Evolutionary conservation across 352 stramenopile genomes (phyloP).

Genomic region (Blastocystis sp.): DNA sequence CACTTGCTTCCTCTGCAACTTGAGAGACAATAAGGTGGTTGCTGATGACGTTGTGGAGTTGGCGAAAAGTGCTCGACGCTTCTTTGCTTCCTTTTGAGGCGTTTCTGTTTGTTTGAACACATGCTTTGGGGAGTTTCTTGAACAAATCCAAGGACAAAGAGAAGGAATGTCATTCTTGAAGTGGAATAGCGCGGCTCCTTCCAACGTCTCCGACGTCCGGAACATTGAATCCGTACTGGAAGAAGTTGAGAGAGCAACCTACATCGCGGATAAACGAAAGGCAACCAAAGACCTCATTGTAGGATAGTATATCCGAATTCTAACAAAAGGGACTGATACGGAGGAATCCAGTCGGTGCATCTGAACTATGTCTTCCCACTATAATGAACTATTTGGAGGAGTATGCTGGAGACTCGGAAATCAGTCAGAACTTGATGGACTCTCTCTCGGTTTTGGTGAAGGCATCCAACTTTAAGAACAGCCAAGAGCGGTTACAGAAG

Average conservation of each 20-base stretch:
- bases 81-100: not conserved
- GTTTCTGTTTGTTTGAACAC: not conserved
- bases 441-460: slow-evolving; percentile 27
- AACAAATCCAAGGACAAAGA: no score
- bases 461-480: not conserved
- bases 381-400: slow-evolving; percentile 12
- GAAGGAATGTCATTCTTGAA: slow-evolving; percentile 23
- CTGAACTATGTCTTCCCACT: slow-evolving; percentile 21
- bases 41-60: not conserved
- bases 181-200: not conserved
- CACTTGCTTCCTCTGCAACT: not conserved
- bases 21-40: not conserved
- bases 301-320: not conserved
- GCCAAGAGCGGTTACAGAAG: not conserved
- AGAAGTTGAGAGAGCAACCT: slow-evolving; percentile 32
- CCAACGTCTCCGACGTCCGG: not conserved
- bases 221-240: slow-evolving; percentile 12
- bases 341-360: not conserved
- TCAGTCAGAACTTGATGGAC: slow-evolving; percentile 38
- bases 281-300: slow-evolving; percentile 41
- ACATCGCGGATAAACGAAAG: slow-evolving; percentile 39
- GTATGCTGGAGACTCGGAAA: slow-evolving; percentile 10
- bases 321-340: not conserved
- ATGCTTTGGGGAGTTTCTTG: not conserved
- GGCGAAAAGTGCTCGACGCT: not conserved